Evolutionary conservation across 306 rosid species (phyloP), one percentile per base, ranked within the genome.

Genomic region (Rosa rugosa): DNA sequence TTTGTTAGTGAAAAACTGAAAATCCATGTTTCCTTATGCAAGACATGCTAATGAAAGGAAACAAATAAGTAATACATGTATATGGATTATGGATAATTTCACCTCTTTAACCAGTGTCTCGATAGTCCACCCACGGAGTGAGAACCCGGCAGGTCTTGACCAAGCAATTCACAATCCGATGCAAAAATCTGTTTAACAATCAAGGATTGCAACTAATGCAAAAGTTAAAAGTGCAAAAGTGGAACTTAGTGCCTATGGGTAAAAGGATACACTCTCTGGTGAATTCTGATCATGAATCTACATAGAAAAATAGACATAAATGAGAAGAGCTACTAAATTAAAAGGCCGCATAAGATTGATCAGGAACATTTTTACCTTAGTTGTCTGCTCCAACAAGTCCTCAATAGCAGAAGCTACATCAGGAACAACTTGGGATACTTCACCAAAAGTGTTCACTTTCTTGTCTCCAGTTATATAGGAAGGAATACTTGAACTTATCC

Each of bases 331-430:
- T 62, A 71, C 73, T 78, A 82, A 80, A 56, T 79, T 17, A 10
- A 46, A 34, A 38, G 69, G 46, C 45, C 76, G 36, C 68, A 49
- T 80, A 60, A 71, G 72, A 56, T 14, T 16, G 41, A 62, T 75
- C 34, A 83, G 72, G 71, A 79, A 83, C 72, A 76, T 16, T 71
- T 80, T 79, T 87, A 95, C 98, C 99, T 92, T 91, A 64, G 90
- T 94, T 57, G 99, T 95, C 86, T 95, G 91, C 92, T 91, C 98
- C 85, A 95, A 78, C 83, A 95, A 88, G 90, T 91, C 97, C 83
- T 95, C 98, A 84, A 95, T 91, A 51, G 98, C 99, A 54, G 98
- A 85, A 80, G 99, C 98, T 22, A 95, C 98, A 90, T 95, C 98
- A 60, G 99, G 99, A 85, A 85, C 96, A 71, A 81, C 84, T 66